Evolutionary conservation across 495 filamentous ascomycete genomes (phyloP).

Genomic region (Penicillium lagena): DNA sequence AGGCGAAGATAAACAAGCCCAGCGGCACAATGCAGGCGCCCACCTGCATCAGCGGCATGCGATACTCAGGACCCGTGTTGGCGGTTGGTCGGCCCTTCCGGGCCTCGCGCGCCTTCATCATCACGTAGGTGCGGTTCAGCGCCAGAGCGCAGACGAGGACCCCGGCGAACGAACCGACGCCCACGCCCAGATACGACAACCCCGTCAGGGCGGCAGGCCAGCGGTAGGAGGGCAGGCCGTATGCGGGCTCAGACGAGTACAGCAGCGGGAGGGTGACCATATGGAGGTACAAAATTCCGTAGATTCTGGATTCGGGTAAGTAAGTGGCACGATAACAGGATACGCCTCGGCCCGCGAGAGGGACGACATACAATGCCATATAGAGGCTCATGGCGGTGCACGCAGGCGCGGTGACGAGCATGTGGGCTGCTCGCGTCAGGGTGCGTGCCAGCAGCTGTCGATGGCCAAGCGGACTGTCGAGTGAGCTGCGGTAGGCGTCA

Average conservation of each 20-base stretch:
- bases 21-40: constrained; percentile 28
- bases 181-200: constrained; percentile 48
- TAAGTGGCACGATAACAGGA: too few relatives aligned
- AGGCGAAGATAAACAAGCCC: constrained; percentile 54
- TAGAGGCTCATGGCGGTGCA: constrained; percentile 32
- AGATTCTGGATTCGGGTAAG: constrained; percentile 20
- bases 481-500: constrained; percentile 15
- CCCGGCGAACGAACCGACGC: constrained; percentile 23
- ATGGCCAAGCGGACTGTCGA: constrained; percentile 23
- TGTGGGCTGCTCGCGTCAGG: constrained; percentile 45
- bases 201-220: constrained; percentile 42
- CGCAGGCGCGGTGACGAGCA: constrained; percentile 44
- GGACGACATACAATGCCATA: constrained; percentile 22
- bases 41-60: constrained; percentile 40
- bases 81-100: constrained; percentile 7
- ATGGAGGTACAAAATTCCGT: constrained; percentile 48
- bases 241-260: constrained; percentile 47
- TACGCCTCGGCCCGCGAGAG: too few relatives aligned
- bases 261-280: constrained; percentile 21
- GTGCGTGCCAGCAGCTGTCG: constrained; percentile 38
- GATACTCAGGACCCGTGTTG: constrained; percentile 44
- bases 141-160: constrained; percentile 42
- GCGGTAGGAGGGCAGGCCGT: constrained; percentile 44
- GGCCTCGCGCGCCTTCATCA: not conserved
- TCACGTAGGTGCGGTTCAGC: constrained; percentile 17